Evolutionary conservation across 2,329 filamentous ascomycete genomes (phyloP).

Genomic region (Penicillium sp.): DNA sequence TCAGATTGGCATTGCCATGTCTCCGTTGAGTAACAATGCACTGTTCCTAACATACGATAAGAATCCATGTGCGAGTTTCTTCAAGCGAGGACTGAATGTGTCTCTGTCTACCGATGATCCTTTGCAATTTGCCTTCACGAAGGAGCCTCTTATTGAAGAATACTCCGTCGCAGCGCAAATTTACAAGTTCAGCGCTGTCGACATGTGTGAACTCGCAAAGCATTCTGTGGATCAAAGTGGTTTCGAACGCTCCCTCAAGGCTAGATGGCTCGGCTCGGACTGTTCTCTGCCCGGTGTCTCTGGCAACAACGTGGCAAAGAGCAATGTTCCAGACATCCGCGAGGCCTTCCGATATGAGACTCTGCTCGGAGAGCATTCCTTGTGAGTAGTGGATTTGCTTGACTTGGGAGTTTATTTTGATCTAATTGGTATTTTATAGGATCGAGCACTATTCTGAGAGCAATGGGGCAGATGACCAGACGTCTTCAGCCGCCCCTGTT

Average conservation of each 20-base stretch:
- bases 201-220: slow-evolving; percentile 98
- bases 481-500: slow-evolving; percentile 18
- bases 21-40: slow-evolving; percentile 96
- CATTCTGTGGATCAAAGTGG: slow-evolving; percentile 94
- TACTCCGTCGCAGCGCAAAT: slow-evolving; percentile 98
- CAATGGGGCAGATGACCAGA: slow-evolving; percentile 22
- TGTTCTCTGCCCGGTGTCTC: slow-evolving; percentile 76
- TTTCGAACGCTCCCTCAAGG: slow-evolving; percentile 85
- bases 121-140: slow-evolving; percentile 96
- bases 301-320: slow-evolving; percentile 93
- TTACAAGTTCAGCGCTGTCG: slow-evolving; percentile 93
- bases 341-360: slow-evolving; percentile 90
- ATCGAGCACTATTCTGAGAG: slow-evolving; percentile 33
- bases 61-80: slow-evolving; percentile 95
- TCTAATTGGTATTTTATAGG: slow-evolving; percentile 8
- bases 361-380: slow-evolving; percentile 75
- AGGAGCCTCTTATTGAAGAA: slow-evolving; percentile 96
- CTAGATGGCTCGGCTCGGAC: slow-evolving; percentile 82
- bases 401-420: not conserved
- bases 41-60: slow-evolving; percentile 95
- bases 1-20: slow-evolving; percentile 98
- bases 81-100: slow-evolving; percentile 90
- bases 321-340: slow-evolving; percentile 90
- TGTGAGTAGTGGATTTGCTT: slow-evolving; percentile 59
- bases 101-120: slow-evolving; percentile 96